Base-by-base conservation (phyloP, 306 rosid genomes). In the Begonia masoniana region DNA sequence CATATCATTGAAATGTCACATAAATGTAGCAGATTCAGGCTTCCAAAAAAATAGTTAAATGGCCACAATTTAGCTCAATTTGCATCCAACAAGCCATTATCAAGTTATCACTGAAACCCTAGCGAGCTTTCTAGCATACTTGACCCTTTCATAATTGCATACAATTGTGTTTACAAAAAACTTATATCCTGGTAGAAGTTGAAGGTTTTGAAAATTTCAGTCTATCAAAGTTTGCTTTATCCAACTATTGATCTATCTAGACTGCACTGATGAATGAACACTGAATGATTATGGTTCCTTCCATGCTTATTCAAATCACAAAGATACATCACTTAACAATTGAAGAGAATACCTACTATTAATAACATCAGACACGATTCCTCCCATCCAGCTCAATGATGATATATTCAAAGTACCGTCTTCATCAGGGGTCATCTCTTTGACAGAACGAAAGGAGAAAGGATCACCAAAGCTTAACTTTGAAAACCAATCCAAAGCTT, bases 341-440 rank as follows among this genome's bases (percentile, higher is more conserved):
- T 57, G 50, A 43, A 64, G 42, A 50, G 63, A 67, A 69, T 57
- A 85, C 97, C 47, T 85, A 89, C 97, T 80, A 63, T 74, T 69
- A 39, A 73, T 71, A 61, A 89, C 74, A 65, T 85, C 94, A 62
- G 83, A 82, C 56, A 78, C 77, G 69, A 78, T 41, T 62, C 71
- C 71, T 60, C 77, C 85, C 83, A 76, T 78, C 94, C 87, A 85
- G 64, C 78, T 78, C 66, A 89, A 79, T 58, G 74, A 76, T 68
- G 87, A 74, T 73, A 76, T 51, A 76, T 85, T 78, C 68, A 82
- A 72, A 70, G 49, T 63, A 52, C 64, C 17, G 11, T 51, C 68
- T 56, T 68, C 71, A 54, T 65, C 77, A 42, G 67, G 63, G 45
- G 64, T 55, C 56, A 66, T 78, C 56, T 85, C 85, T 68, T 78